phyloP scores from a whole-genome alignment of 2,329 filamentous ascomycete species.

The Colletotrichum theobromicola region DNA sequence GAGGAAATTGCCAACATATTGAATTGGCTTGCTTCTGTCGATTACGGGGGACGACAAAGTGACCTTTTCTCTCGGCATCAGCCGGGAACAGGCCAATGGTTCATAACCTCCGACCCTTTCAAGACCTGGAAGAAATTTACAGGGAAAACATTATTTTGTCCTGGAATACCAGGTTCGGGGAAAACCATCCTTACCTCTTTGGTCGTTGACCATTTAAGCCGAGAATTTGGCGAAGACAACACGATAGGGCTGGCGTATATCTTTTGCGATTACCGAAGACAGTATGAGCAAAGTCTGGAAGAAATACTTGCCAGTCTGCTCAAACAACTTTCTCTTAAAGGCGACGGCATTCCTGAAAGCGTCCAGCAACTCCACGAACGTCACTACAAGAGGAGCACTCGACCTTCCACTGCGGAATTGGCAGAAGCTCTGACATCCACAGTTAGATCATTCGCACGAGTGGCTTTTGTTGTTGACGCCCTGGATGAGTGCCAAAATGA shows the following conservation, averaged over 20 bases:
- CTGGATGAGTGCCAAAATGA: conserved; percentile 31
- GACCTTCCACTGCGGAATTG: conserved; percentile 8
- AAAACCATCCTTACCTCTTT: conserved; percentile 52
- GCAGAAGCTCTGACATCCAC: neutral
- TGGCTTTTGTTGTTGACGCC: conserved; percentile 27
- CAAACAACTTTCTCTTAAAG: conserved; percentile 37
- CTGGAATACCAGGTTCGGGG: conserved; percentile 51
- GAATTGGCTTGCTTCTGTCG: neutral
- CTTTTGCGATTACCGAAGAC: conserved; percentile 47
- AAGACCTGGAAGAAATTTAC: conserved; percentile 32
- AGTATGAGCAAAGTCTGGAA: conserved; percentile 38
- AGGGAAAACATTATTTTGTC: conserved; percentile 45
- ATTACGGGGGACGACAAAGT: neutral
- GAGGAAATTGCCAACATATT: neutral
- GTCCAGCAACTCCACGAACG: conserved; percentile 24
- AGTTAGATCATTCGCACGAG: neutral
- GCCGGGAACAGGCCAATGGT: conserved; percentile 47
- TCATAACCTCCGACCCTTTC: conserved; percentile 43
- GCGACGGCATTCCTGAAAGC: neutral
- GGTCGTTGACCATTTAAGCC: conserved; percentile 43
- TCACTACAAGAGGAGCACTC: neutral
- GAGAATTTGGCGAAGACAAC: conserved; percentile 23
- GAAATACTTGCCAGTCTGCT: conserved; percentile 37
- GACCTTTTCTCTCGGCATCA: neutral
- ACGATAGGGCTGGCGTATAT: conserved; percentile 46